Base-by-base conservation (phyloP, 106 monocot species). In the Platanthera zijinensis region DNA sequence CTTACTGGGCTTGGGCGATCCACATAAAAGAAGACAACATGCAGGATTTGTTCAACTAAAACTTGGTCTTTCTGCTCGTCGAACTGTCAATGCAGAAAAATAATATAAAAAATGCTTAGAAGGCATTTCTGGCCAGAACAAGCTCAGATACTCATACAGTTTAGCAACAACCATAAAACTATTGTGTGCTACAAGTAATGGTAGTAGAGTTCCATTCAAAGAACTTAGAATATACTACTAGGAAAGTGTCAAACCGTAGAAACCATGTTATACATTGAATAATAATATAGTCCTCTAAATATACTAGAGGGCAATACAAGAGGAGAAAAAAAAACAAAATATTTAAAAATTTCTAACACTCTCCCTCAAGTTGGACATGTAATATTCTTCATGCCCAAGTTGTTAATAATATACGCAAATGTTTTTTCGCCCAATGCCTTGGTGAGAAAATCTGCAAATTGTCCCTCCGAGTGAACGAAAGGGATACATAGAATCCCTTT, bases 21-120 rank as follows among this genome's bases (percentile, higher is more conserved):
- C 0, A 53, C 17, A 50, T 89, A 86, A 78, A 92, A 84, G 82
- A 92, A 89, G 11, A 89, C 80, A 25, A 86, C 92, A 15, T 76
- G 82, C 73, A 92, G 80, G 75, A 92, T 92, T 81, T 86, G 88
- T 80, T 92, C 92, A 52, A 92, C 79, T 48, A 84, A 75, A 73
- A 92, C 81, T 48, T 88, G 83, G 71, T 92, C 84, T 72, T 89
- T 92, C 74, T 92, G 92, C 81, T 92, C 92, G 21, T 92, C 92
- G 79, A 92, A 92, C 92, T 92, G 84, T 64, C 25, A 75, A 21
- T 39, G 71, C 12, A 64, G 57, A 80, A 1, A 67, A 10, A 39
- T 30, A 67, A 67, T 30, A 67, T 67, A 39, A 22, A 7, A 39
- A 67, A 67, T 39, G 67, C 39, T 67, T 13, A 67, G 12, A 67